These are phyloP conservation scores for Pleurotus ostreatus DNA, from an alignment of 768 basidiomycete species.

Conservation along the genomic window DNA sequence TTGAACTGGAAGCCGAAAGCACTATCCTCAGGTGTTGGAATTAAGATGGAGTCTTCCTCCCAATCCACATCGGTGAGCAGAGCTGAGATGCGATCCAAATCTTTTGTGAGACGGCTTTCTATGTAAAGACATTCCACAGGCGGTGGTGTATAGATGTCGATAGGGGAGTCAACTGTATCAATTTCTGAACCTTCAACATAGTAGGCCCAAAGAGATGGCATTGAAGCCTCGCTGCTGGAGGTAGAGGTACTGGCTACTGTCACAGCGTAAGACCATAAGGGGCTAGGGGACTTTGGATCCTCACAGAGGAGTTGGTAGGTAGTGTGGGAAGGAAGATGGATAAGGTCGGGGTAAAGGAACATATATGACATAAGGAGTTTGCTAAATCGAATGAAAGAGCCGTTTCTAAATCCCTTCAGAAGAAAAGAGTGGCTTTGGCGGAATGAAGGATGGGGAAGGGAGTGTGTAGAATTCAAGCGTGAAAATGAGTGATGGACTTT, in stretches of 20 bases:
- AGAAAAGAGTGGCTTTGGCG: not conserved
- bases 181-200: not conserved
- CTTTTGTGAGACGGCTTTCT: not conserved
- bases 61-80: not conserved
- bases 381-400: not conserved
- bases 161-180: not conserved
- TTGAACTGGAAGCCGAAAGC: not conserved
- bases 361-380: not conserved
- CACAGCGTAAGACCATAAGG: too few species aligned
- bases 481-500: not conserved
- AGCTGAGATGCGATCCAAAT: not conserved
- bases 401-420: not conserved
- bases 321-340: too few species aligned
- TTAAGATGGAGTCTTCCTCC: not conserved
- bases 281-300: too few species aligned
- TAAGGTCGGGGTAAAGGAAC: too few species aligned
- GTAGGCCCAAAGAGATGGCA: not conserved
- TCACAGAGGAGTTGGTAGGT: too few species aligned
- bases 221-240: not conserved
- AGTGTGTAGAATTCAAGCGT: not conserved
- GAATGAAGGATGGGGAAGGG: not conserved
- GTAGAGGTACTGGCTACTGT: not conserved
- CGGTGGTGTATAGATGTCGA: not conserved
- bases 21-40: not conserved
- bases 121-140: not conserved